Base-by-base conservation (phyloP, 192 early-diverging fungal genomes). In the Coemansia sp. region DNA sequence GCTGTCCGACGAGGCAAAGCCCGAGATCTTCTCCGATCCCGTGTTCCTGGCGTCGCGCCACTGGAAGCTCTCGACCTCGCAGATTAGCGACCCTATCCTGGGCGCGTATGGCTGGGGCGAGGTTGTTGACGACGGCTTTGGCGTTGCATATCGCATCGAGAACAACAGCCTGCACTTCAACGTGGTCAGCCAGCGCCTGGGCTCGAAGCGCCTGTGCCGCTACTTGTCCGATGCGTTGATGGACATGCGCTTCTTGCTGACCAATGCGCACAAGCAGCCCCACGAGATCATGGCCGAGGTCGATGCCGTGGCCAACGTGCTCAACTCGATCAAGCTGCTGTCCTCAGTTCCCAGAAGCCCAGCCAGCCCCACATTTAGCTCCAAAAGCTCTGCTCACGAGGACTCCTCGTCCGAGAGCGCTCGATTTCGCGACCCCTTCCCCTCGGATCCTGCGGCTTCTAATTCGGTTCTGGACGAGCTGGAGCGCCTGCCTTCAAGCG, bases 1-100 rank as follows among this genome's bases (percentile, higher is more conserved):
- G 58, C 73, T 80, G 36, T 54, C 64, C 0, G 60, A 60, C 68
- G 85, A 86, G 69, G 20, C 68, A 0, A 49, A 42, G 31, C 85
- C 80, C 7, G 80, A 55, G 54, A 42, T 84, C 22, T 84, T 84
- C 51, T 31, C 63, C 20, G 86, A 92, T 76, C 77, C 81, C 1
- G 72, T 79, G 30, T 90, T 86, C 71, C 81, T 85, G 2, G 64
- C 66, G 6, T 83, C 84, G 22, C 71, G 79, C 54, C 83, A 87
- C 74, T 92, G 89, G 89, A 75, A 80, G 64, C 69, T 92, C 54
- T 87, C 86, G 8, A 92, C 91, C 8, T 84, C 83, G 31, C 85
- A 86, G 75, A 84, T 86, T 58, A 76, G 81, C 61, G 73, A 78
- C 61, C 72, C 82, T n/a, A 77, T 76, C 25, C 68, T 84, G 28